Percentiles rank a stretch among this genome's conserved stretches.
phyloP scores from a whole-genome alignment of 1,284 basidiomycete genomes.

The Trichosporon coremiiforme region DNA sequence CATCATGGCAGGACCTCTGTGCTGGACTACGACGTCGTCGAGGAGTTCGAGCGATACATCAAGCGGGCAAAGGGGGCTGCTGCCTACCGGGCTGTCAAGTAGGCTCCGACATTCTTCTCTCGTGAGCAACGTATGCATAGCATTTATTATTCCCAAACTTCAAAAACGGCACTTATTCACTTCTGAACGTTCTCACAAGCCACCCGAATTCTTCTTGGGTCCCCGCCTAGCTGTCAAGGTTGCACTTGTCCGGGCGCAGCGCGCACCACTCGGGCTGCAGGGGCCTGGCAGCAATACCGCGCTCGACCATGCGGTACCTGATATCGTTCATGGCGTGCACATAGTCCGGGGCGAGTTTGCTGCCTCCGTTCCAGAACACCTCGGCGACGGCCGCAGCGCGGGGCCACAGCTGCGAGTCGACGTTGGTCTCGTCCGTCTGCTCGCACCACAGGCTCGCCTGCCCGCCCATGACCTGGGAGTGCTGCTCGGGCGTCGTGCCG shows the following conservation, averaged over 20 bases:
- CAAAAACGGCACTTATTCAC: too few relatives aligned
- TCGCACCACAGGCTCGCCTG: conserved; percentile 76
- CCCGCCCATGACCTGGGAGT: conserved; percentile 64
- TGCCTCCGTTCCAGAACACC: conserved; percentile 75
- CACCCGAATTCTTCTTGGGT: too few relatives aligned
- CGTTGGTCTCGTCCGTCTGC: conserved; percentile 69
- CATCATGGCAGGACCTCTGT: too few relatives aligned
- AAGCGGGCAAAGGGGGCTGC: too few relatives aligned
- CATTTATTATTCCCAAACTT: too few relatives aligned
- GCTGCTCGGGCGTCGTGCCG: conserved; percentile 62
- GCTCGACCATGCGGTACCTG: conserved; percentile 66
- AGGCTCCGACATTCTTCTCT: too few relatives aligned
- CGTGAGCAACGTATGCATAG: too few relatives aligned
- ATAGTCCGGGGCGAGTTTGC: conserved; percentile 60
- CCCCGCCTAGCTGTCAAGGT: not conserved
- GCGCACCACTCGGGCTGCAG: conserved; percentile 83
- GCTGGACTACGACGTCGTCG: too few relatives aligned
- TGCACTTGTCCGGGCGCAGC: conserved; percentile 61
- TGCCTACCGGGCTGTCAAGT: too few relatives aligned
- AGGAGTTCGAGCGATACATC: too few relatives aligned
- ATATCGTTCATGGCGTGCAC: conserved; percentile 76
- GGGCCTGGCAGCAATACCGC: conserved; percentile 68
- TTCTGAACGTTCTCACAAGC: too few relatives aligned
- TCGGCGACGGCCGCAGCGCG: conserved; percentile 76
- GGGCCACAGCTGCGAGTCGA: conserved; percentile 76